Conservation (phyloP, 331 rosid genomes). For the Pyrus hybrid region DNA sequence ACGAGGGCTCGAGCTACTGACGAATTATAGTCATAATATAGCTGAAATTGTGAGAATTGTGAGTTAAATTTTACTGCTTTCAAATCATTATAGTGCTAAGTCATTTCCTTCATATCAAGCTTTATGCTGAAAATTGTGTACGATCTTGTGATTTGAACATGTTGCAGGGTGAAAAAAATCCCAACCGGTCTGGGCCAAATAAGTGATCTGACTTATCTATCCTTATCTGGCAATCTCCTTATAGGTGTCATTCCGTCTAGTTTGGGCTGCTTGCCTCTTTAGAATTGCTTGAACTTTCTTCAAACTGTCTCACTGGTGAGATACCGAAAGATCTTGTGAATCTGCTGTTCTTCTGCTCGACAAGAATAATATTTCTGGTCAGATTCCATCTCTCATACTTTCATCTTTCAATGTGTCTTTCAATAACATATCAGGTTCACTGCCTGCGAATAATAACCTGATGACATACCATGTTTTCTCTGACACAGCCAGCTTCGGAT, state of each 20-base stretch:
- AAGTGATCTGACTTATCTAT: conserved; percentile 47
- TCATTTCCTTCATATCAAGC: not conserved
- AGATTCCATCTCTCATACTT: conserved; percentile 61
- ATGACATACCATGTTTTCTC: conserved; percentile 46
- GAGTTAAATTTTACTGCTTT: not conserved
- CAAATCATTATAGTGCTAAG: not conserved
- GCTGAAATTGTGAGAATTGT: not conserved
- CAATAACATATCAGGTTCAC: conserved; percentile 81
- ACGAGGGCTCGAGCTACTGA: not conserved
- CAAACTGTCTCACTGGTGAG: conserved; percentile 63
- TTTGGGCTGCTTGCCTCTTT: conserved; percentile 53
- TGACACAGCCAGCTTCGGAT: conserved; percentile 36
- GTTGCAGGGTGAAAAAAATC: conserved; percentile 50
- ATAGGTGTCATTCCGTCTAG: conserved; percentile 55
- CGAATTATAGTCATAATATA: not conserved
- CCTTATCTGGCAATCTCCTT: conserved; percentile 60
- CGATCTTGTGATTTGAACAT: conserved; percentile 20
- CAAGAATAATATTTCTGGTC: conserved; percentile 71
- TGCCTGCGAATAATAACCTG: conserved; percentile 51
- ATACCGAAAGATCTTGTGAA: conserved; percentile 56
- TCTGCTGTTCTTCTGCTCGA: conserved; percentile 62
- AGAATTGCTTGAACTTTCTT: conserved; percentile 67
- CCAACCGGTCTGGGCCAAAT: conserved; percentile 55
- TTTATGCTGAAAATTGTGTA: not conserved
- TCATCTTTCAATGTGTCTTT: conserved; percentile 70